These are phyloP conservation scores for Fusarium setosum DNA, from an alignment of 2,329 filamentous ascomycete species.

Conservation along the genomic window DNA sequence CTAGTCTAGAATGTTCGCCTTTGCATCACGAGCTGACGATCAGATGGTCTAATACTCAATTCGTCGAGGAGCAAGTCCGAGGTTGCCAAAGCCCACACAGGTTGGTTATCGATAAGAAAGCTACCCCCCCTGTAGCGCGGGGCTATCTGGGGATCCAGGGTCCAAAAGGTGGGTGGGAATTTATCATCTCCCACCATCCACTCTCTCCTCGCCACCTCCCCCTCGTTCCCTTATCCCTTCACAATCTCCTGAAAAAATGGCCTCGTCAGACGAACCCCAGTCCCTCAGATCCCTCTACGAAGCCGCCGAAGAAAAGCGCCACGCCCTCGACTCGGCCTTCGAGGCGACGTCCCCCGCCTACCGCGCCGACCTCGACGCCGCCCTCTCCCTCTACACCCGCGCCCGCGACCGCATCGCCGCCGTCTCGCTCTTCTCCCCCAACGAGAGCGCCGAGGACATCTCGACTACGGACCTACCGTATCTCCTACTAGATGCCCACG, in stretches of 20 bases:
- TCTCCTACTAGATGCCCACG: slow-evolving; percentile 79
- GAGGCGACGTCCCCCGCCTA: slow-evolving; percentile 74
- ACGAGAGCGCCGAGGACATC: slow-evolving; percentile 90
- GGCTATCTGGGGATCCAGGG: slow-evolving; percentile 16
- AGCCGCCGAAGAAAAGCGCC: slow-evolving; percentile 63
- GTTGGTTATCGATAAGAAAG: slow-evolving; percentile 43
- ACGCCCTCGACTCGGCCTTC: slow-evolving; percentile 70
- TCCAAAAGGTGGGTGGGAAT: slow-evolving; percentile 20
- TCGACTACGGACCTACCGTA: slow-evolving; percentile 88
- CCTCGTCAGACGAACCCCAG: slow-evolving; percentile 56
- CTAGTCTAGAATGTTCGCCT: no score
- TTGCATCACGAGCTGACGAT: no score
- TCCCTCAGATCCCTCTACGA: slow-evolving; percentile 63
- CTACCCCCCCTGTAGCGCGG: slow-evolving; percentile 26
- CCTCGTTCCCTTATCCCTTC: neutral
- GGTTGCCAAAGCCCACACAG: no score
- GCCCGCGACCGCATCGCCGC: slow-evolving; percentile 76
- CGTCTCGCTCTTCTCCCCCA: slow-evolving; percentile 87
- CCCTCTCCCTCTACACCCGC: slow-evolving; percentile 78
- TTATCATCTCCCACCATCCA: slow-evolving; percentile 29
- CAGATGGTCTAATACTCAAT: no score
- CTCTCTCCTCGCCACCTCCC: neutral
- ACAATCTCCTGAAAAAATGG: slow-evolving; percentile 39
- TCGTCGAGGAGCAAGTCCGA: no score
- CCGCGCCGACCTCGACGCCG: slow-evolving; percentile 72